Conservation (phyloP, 148 eudicot species). For the Mesembryanthemum crystallinum region DNA sequence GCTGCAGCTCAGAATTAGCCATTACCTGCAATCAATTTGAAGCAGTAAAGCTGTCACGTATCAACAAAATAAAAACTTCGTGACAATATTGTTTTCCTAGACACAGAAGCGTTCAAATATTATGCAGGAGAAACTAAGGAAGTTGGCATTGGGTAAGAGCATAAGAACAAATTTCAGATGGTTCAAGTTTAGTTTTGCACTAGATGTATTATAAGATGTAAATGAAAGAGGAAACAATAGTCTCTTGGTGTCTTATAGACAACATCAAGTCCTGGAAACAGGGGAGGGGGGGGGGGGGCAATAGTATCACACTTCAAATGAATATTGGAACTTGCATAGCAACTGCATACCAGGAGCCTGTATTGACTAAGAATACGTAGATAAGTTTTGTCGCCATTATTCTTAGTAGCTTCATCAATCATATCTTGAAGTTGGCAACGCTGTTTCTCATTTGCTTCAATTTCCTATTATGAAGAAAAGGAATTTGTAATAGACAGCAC, state of each 20-base stretch:
- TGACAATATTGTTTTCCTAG: not conserved
- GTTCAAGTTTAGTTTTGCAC: not conserved
- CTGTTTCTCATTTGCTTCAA: conserved; percentile 70
- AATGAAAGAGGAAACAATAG: not conserved
- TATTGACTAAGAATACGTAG: conserved; percentile 76
- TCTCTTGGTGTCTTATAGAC: not conserved
- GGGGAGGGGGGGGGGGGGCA: not conserved
- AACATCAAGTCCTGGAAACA: not conserved
- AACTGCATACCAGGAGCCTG: conserved; percentile 62
- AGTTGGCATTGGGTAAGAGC: not conserved
- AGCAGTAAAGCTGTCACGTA: not conserved
- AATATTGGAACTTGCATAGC: conserved; percentile 8
- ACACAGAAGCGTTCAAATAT: not conserved
- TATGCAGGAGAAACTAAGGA: not conserved
- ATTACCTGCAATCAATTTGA: conserved; percentile 48
- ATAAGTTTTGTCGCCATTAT: conserved; percentile 72
- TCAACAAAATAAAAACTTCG: not conserved
- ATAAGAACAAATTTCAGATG: not conserved
- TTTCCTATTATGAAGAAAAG: conserved; percentile 47
- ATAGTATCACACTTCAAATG: not conserved
- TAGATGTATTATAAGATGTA: not conserved
- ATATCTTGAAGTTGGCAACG: conserved; percentile 72
- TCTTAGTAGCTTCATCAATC: conserved; percentile 73
- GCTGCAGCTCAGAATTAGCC: conserved; percentile 77
- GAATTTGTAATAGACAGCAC: conserved; percentile 3